These are phyloP conservation scores for Trichoderma orchidacearum DNA, from an alignment of 495 filamentous ascomycete species.

Conservation along the genomic window DNA sequence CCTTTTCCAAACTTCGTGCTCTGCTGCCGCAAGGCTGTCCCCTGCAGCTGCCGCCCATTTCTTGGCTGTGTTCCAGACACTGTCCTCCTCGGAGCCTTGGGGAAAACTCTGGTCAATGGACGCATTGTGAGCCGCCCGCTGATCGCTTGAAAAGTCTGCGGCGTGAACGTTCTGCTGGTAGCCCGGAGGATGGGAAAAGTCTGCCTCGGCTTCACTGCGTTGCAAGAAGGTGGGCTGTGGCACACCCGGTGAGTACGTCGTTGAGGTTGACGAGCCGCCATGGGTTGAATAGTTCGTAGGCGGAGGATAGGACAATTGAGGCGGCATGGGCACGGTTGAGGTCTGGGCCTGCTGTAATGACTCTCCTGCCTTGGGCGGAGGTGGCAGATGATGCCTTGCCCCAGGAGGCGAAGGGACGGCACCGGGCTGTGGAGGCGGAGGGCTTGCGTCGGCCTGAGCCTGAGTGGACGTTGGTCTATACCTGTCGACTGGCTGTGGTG, in stretches of 20 bases:
- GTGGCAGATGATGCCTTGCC: conserved; percentile 23
- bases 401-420: conserved; percentile 24
- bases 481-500: conserved; percentile 10
- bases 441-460: conserved; percentile 15
- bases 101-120: conserved; percentile 12
- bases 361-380: conserved; percentile 41
- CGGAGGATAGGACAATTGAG: conserved; percentile 27
- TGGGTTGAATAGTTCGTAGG: conserved; percentile 17
- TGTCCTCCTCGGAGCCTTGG: conserved; percentile 25
- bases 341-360: conserved; percentile 17
- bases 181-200: conserved; percentile 32
- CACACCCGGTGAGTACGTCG: conserved; percentile 8
- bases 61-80: conserved; percentile 41
- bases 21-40: conserved; percentile 44
- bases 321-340: conserved; percentile 14
- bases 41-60: conserved; percentile 49
- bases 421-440: conserved; percentile 51
- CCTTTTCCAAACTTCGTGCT: conserved; percentile 59
- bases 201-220: not conserved
- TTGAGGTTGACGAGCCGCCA: conserved; percentile 19
- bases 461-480: conserved; percentile 15
- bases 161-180: conserved; percentile 45
- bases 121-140: conserved; percentile 14
- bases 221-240: not conserved
- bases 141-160: conserved; percentile 22